Evolutionary conservation across 2,329 filamentous ascomycete species (phyloP), one percentile per base, ranked within the genome.

Genomic region (Plenodomus biglobosus): DNA sequence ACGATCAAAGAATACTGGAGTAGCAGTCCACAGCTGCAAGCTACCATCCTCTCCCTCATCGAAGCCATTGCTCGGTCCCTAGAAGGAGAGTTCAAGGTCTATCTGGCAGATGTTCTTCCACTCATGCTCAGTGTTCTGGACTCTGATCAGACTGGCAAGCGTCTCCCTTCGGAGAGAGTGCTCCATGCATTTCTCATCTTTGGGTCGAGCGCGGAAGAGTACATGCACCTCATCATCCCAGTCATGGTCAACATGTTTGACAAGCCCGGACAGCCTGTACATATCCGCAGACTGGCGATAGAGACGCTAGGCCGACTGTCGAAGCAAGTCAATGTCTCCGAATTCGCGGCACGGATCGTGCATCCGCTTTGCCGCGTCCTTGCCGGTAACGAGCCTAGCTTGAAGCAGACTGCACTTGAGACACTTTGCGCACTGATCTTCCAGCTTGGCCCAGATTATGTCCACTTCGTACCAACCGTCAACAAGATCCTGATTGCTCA

Each of bases 221-320:
- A 99, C 71, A 99, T 99, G 94, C 94, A 99, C 69, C 80, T 99
- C 43, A 97, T 99, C 58, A 90, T 99, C 42, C 94, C 94, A 0
- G 90, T 95, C 30, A 91, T 99, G 64, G 92, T 99, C 8, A 85
- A 88, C 38, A 88, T 96, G 40, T 97, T 99, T 65, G 92, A 99
- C 69, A 95, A 90, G 65, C 83, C 87, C 24, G 85, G 87, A 10
- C 89, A 95, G 55, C 90, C 91, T 7, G 77, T 83, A 1, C 86
- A 86, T 50, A 84, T 96, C 40, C 83, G 90, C 44, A 95, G 91
- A 71, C 85, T 86, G 19, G 92, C 92, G 0, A 97, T 99, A 58
- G 95, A 99, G 64, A 95, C 91, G 0, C 85, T 99, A 51, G 92
- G 91, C 18, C 92, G 94, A 67, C 85, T 99, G 16, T 97, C 94